These are phyloP conservation scores for Elongisporangium prolatum DNA, from an alignment of 352 stramenopile genomes.

Conservation along the genomic window DNA sequence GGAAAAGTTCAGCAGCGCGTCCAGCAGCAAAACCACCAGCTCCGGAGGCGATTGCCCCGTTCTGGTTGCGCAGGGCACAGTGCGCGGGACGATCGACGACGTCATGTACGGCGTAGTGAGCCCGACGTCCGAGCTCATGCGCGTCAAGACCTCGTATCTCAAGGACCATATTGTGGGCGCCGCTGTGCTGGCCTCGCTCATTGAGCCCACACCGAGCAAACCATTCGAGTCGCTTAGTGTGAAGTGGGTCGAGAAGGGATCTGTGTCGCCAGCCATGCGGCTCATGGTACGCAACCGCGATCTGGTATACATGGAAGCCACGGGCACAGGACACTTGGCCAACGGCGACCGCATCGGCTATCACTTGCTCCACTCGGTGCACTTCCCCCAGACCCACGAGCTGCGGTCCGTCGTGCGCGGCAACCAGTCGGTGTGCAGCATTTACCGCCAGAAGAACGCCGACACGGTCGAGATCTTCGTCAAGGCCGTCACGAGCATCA, in stretches of 20 bases:
- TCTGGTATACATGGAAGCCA: constrained; percentile 53
- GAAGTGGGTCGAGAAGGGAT: constrained; percentile 24
- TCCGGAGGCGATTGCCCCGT: constrained; percentile 10
- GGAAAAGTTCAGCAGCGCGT: neutral
- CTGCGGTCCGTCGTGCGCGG: constrained; percentile 18
- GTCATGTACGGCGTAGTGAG: constrained; percentile 32
- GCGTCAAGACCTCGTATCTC: constrained; percentile 26
- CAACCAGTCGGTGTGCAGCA: constrained; percentile 28
- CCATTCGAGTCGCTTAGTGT: constrained; percentile 24
- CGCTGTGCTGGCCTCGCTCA: constrained; percentile 20
- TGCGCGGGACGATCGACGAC: constrained; percentile 34
- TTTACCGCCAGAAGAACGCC: constrained; percentile 34
- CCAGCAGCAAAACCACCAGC: neutral
- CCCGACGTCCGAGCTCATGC: constrained; percentile 23
- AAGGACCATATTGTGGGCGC: constrained; percentile 16
- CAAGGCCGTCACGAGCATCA: constrained; percentile 18
- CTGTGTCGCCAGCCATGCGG: constrained; percentile 8
- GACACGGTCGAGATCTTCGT: constrained; percentile 35
- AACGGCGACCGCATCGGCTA: constrained; percentile 48
- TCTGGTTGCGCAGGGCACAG: constrained; percentile 40
- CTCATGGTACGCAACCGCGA: constrained; percentile 44
- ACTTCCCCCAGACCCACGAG: constrained; percentile 26
- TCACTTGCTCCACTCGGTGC: constrained; percentile 51
- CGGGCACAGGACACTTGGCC: constrained; percentile 21
- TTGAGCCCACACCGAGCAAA: constrained; percentile 12